phyloP scores from a whole-genome alignment of 805 yeast genomes.

The Monosporozyma unispora region DNA sequence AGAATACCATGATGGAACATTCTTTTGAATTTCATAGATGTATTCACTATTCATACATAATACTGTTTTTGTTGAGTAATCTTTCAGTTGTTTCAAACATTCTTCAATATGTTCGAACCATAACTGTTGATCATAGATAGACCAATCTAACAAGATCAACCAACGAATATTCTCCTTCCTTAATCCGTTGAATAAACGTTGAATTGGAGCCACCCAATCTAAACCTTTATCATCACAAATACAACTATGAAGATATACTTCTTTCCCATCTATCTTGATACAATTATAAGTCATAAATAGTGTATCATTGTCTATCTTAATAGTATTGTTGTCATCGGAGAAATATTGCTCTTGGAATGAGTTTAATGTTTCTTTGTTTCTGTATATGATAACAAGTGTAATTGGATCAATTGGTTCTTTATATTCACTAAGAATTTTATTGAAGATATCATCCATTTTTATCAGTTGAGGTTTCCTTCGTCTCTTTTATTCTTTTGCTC shows the following conservation, averaged over 20 bases:
- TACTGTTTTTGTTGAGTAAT: constrained; percentile 5
- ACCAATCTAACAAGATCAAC: constrained; percentile 21
- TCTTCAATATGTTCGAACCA: constrained; percentile 16
- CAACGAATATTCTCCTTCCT: constrained; percentile 3
- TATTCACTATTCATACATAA: constrained; percentile 13
- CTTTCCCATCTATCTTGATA: background rate
- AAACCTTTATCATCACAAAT: background rate
- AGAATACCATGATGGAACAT: constrained; percentile 16
- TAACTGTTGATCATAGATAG: constrained; percentile 9
- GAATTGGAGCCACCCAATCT: background rate
- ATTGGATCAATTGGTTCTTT: background rate
- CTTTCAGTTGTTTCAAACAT: constrained; percentile 1
- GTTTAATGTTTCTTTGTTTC: background rate
- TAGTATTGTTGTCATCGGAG: background rate
- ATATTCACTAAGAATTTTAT: background rate
- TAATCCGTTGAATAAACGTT: background rate
- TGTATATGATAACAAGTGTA: background rate
- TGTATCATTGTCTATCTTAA: background rate
- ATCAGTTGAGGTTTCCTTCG: no score
- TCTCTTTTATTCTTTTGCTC: no score
- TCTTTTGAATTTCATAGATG: constrained; percentile 13
- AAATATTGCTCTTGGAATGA: background rate
- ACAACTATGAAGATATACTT: background rate
- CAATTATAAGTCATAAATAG: background rate
- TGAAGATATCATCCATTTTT: background rate